Conservation (phyloP, 345 rosid species). For the Noccaea bulbosa region DNA sequence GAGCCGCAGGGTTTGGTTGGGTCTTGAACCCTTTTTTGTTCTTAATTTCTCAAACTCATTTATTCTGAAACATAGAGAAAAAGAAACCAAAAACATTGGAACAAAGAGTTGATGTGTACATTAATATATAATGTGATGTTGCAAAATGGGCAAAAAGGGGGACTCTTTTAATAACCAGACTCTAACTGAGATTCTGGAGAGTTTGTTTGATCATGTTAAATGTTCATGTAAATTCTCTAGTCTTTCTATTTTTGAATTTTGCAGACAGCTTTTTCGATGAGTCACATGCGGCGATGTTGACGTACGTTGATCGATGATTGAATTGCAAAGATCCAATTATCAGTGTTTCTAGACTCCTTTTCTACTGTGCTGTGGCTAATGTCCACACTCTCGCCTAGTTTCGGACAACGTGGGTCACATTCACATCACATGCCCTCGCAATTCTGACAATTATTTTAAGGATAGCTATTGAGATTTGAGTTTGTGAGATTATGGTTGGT, state of each 20-base stretch:
- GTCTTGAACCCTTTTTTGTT: conserved; percentile 23
- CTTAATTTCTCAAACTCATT: conserved; percentile 36
- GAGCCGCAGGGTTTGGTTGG: conserved; percentile 16
- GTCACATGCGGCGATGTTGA: conserved; percentile 35
- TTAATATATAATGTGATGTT: conserved; percentile 40
- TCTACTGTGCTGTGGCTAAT: conserved; percentile 14
- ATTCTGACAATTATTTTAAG: conserved; percentile 36
- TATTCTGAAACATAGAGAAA: conserved; percentile 42
- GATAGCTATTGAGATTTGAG: conserved; percentile 17
- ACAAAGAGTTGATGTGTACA: conserved; percentile 44
- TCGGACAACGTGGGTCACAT: conserved; percentile 47
- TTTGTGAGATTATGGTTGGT: conserved; percentile 32
- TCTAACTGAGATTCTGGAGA: conserved; percentile 24
- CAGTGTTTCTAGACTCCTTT: conserved; percentile 36
- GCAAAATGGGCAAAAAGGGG: conserved; percentile 22
- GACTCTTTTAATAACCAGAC: conserved; percentile 28
- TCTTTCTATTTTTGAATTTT: background rate
- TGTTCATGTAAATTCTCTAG: conserved; percentile 12
- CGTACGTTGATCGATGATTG: conserved; percentile 33
- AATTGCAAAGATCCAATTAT: conserved; percentile 40
- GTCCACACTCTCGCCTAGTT: conserved; percentile 42
- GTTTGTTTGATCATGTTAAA: conserved; percentile 8
- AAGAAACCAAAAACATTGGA: conserved; percentile 7
- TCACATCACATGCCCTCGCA: conserved; percentile 46
- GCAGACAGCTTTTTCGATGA: conserved; percentile 7